phyloP scores from a whole-genome alignment of 2,329 filamentous ascomycete species.

The Samsoniella hepiali region DNA sequence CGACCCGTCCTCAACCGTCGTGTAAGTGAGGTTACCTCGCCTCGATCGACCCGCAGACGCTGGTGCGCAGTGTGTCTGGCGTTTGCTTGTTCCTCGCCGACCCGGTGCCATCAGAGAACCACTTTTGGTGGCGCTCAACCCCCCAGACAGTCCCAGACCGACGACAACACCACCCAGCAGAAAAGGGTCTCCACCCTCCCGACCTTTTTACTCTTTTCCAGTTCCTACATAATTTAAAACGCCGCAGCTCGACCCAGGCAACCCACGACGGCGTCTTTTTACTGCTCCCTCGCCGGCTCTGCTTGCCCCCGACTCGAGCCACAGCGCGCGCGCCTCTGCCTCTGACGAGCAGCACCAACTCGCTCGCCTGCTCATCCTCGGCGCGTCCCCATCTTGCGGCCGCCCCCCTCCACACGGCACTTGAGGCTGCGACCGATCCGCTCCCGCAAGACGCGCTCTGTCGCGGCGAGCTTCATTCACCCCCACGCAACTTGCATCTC shows the following conservation, averaged over 20 bases:
- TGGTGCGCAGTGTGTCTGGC: not conserved
- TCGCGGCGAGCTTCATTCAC: not conserved
- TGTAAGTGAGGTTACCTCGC: constrained; percentile 11
- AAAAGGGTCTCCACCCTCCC: constrained; percentile 14
- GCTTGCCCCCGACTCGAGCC: not conserved
- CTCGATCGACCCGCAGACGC: constrained; percentile 8
- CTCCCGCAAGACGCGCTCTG: constrained; percentile 1
- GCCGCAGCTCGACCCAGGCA: not conserved
- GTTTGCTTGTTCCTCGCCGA: not conserved
- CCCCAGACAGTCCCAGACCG: constrained; percentile 9
- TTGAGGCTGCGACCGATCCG: not conserved
- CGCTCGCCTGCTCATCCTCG: not conserved
- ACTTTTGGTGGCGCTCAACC: not conserved
- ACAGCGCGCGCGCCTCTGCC: not conserved
- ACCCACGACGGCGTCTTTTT: not conserved
- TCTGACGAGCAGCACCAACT: not conserved
- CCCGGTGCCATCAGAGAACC: not conserved
- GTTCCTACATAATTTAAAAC: constrained; percentile 7
- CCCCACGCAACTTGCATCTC: not conserved
- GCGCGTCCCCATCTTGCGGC: constrained; percentile 1
- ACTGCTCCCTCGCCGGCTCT: not conserved
- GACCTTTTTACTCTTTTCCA: constrained; percentile 6
- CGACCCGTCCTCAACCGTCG: not conserved
- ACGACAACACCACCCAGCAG: constrained; percentile 2
- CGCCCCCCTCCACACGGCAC: constrained; percentile 9